These are phyloP conservation scores for Psilocybe azurescens DNA, from an alignment of 768 basidiomycete species.

Conservation along the genomic window DNA sequence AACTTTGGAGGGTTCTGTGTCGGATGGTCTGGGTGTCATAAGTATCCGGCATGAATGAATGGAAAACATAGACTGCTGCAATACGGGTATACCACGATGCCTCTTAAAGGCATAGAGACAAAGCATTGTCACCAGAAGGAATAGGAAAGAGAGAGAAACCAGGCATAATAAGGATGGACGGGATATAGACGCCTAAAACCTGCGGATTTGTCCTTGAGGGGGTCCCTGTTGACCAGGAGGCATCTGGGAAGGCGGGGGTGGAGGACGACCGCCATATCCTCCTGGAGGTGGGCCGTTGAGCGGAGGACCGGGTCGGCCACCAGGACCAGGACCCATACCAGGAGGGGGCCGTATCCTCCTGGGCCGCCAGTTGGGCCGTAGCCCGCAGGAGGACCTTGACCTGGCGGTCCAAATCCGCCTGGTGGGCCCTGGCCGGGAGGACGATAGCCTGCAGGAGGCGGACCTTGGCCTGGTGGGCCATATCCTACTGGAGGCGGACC, in stretches of 20 bases:
- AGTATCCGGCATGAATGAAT: constrained; percentile 18
- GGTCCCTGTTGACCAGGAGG: constrained; percentile 26
- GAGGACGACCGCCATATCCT: constrained; percentile 38
- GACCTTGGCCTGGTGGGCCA: constrained; percentile 25
- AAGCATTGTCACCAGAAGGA: constrained; percentile 4
- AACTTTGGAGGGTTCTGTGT: neutral
- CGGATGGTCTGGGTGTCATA: neutral
- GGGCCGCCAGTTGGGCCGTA: constrained; percentile 26
- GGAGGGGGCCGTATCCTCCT: constrained; percentile 36
- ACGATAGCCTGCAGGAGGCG: constrained; percentile 22
- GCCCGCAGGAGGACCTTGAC: constrained; percentile 14
- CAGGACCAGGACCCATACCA: neutral
- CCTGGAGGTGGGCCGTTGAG: constrained; percentile 27
- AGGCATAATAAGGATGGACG: constrained; percentile 17
- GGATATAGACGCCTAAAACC: constrained; percentile 28
- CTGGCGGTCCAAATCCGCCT: too few relatives aligned
- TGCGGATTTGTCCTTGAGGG: constrained; percentile 34
- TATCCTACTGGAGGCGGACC: constrained; percentile 28
- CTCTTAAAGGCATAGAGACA: constrained; percentile 12
- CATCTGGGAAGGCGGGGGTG: constrained; percentile 22
- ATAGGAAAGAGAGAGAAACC: constrained; percentile 15
- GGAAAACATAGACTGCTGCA: neutral
- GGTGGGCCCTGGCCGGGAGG: constrained; percentile 22
- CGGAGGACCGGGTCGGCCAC: constrained; percentile 9
- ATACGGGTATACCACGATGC: constrained; percentile 18